These are phyloP conservation scores for Eutrema japonicum DNA, from an alignment of 345 rosid species.

Conservation along the genomic window DNA sequence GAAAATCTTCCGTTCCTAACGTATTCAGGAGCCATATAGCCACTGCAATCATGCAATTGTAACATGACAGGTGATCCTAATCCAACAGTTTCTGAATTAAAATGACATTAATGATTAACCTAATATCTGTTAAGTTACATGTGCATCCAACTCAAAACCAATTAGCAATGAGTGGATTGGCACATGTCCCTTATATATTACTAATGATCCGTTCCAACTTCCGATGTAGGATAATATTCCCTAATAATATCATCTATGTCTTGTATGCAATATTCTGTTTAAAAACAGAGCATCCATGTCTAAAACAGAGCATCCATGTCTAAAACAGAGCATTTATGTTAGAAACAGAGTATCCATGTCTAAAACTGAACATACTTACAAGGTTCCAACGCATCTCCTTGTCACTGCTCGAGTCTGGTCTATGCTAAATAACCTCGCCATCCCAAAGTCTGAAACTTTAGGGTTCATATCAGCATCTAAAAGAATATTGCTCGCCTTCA, in stretches of 20 bases:
- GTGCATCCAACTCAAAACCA: no score
- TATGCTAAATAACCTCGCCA: conserved; percentile 36
- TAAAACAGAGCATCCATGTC: neutral
- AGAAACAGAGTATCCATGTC: neutral
- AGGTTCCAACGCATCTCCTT: conserved; percentile 41
- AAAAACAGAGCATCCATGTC: neutral
- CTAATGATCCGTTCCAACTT: no score
- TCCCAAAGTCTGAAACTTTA: conserved; percentile 45
- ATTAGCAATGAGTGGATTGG: no score
- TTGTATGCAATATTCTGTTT: neutral
- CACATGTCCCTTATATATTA: no score
- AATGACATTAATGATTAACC: neutral
- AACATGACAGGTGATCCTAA: neutral
- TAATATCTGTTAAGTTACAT: no score
- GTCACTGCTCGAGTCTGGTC: conserved; percentile 40
- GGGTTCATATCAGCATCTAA: conserved; percentile 38
- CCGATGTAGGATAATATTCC: no score
- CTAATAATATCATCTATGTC: neutral
- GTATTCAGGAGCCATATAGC: conserved; percentile 64
- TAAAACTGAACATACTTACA: conserved; percentile 31
- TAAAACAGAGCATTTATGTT: neutral
- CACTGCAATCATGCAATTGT: conserved; percentile 35
- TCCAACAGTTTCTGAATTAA: neutral
- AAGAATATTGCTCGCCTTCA: conserved; percentile 42
- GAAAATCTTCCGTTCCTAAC: conserved; percentile 47